These are phyloP conservation scores for Pseudozyma flocculosa DNA, from an alignment of 1,284 basidiomycete species.

Conservation along the genomic window DNA sequence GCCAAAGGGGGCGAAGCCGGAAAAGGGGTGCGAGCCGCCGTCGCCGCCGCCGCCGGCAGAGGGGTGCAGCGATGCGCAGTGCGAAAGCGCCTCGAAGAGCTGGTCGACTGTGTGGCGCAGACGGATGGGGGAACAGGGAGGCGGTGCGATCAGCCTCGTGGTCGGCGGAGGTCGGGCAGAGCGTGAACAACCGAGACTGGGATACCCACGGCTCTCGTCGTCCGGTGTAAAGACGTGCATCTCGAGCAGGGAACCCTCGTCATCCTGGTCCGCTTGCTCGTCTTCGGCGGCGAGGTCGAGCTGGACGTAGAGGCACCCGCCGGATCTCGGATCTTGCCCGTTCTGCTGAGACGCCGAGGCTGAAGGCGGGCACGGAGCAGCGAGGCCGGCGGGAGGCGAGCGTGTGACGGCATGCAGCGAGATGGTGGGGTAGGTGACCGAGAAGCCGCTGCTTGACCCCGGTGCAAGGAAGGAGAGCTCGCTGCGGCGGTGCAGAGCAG, in stretches of 20 bases:
- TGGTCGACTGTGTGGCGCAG: slow-evolving; percentile 69
- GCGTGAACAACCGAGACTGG: slow-evolving; percentile 1
- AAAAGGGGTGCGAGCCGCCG: slow-evolving; percentile 42
- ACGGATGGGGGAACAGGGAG: slow-evolving; percentile 10
- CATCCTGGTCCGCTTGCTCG: slow-evolving; percentile 33
- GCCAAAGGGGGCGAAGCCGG: slow-evolving; percentile 49
- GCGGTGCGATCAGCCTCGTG: too few relatives aligned
- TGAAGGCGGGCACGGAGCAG: background rate
- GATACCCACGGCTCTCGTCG: slow-evolving; percentile 14
- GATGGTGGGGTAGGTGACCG: slow-evolving; percentile 42
- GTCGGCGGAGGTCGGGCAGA: too few relatives aligned
- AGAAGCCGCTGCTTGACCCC: slow-evolving; percentile 29
- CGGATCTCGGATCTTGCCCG: too few relatives aligned
- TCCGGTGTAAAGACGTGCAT: slow-evolving; percentile 44
- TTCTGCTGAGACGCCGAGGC: slow-evolving; percentile 1
- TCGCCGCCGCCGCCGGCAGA: slow-evolving; percentile 62
- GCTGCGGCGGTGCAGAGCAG: background rate
- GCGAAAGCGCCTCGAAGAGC: slow-evolving; percentile 83
- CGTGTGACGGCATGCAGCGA: slow-evolving; percentile 53
- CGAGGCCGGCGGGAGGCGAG: slow-evolving; percentile 36
- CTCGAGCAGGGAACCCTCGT: slow-evolving; percentile 34
- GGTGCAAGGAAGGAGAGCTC: slow-evolving; percentile 39
- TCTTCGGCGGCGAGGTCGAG: slow-evolving; percentile 43
- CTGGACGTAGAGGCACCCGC: slow-evolving; percentile 54
- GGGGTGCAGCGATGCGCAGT: slow-evolving; percentile 86